Percentiles rank a stretch among this genome's conserved stretches.
These are phyloP conservation scores for Beauveria asiatica DNA, from an alignment of 2,329 filamentous ascomycete species.

Conservation along the genomic window DNA sequence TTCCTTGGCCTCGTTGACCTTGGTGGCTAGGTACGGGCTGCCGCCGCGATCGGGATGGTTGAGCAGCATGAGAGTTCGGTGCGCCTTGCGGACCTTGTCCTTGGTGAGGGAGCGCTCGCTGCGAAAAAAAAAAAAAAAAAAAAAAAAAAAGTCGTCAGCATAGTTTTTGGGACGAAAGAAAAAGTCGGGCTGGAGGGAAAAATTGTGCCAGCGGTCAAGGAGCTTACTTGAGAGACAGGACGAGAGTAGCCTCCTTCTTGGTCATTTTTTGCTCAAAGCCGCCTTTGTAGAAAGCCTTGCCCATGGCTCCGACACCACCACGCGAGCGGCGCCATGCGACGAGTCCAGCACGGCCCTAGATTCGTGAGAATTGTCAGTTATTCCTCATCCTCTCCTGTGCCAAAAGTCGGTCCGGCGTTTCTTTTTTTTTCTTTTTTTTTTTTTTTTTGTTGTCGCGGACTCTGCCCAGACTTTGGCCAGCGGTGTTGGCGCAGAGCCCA, in stretches of 20 bases:
- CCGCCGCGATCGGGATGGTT: conserved; percentile 98
- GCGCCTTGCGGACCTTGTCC: conserved; percentile 91
- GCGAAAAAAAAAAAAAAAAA: neutral
- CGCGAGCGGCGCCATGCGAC: conserved; percentile 80
- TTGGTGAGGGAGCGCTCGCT: conserved; percentile 84
- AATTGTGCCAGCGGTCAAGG: neutral
- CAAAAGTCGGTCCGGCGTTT: no score
- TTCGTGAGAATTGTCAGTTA: conserved; percentile 12
- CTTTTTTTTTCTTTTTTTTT: no score
- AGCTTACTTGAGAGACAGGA: conserved; percentile 76
- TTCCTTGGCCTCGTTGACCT: conserved; percentile 98
- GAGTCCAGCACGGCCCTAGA: conserved; percentile 80
- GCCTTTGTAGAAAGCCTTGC: conserved; percentile 93
- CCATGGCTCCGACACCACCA: conserved; percentile 68
- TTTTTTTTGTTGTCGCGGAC: no score
- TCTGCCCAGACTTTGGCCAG: no score
- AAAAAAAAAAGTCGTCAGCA: neutral
- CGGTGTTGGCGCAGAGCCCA: neutral
- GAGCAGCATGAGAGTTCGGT: conserved; percentile 89
- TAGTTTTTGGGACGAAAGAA: neutral
- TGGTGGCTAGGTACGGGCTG: conserved; percentile 91
- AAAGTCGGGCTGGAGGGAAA: no score
- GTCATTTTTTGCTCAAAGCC: conserved; percentile 98
- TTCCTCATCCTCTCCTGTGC: neutral
- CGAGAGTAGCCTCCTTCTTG: conserved; percentile 79